A percentile compares a stretch with the other conserved stretches of the same genome.
These are phyloP conservation scores for Aspergillus quadrilineatus DNA, from an alignment of 2,329 filamentous ascomycete species.

Conservation along the genomic window DNA sequence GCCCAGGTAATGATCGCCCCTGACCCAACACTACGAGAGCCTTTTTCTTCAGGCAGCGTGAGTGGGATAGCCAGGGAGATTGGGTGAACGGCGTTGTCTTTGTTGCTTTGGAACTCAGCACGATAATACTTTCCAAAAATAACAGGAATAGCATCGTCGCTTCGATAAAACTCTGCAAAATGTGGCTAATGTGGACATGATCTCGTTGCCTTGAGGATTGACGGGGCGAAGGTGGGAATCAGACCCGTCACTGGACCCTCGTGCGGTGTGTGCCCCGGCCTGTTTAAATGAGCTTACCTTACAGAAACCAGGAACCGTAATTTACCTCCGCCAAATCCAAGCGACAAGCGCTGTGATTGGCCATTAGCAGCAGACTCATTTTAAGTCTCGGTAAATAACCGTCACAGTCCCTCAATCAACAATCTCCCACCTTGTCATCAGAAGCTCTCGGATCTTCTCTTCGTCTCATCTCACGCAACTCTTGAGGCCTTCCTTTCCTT, in stretches of 20 bases:
- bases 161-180: not conserved
- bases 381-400: constrained; percentile 19
- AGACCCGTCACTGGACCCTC: not conserved
- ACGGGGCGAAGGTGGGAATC: not conserved
- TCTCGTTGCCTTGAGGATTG: not conserved
- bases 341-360: constrained; percentile 14
- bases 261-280: not conserved
- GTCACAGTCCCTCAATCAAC: constrained; percentile 10
- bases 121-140: constrained; percentile 3
- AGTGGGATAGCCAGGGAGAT: not conserved
- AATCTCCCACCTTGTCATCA: not conserved
- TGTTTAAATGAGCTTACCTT: constrained; percentile 14
- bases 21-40: not conserved
- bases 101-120: not conserved
- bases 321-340: not conserved
- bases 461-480: constrained; percentile 1
- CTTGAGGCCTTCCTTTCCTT: not conserved
- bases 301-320: constrained; percentile 28
- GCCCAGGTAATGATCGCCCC: not conserved
- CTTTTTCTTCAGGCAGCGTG: not conserved
- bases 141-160: constrained; percentile 2
- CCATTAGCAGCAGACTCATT: constrained; percentile 18
- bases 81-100: not conserved
- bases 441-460: not conserved
- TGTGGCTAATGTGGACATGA: not conserved